Evolutionary conservation across 2,329 filamentous ascomycete species (phyloP), one percentile per base, ranked within the genome.

Genomic region (Paraconiothyrium sp.): DNA sequence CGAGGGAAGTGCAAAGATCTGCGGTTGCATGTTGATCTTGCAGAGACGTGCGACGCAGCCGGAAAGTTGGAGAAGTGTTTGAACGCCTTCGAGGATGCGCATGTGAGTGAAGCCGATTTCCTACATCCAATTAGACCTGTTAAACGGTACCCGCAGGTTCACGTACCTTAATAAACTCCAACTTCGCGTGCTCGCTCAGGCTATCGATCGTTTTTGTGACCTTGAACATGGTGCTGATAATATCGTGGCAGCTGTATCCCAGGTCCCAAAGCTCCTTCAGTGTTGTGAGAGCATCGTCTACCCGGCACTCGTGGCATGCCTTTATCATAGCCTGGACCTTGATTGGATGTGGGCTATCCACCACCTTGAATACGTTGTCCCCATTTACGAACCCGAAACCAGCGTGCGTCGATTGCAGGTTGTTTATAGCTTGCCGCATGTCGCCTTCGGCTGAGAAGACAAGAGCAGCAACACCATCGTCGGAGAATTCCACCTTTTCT

Each of bases 41-140:
- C 93, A 95, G 59, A 99, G 84, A 72, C 94, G 90, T 16, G 92
- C 93, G 24, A 99, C 86, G 76, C 94, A 98, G 11, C 94, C 95
- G 74, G 93, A 96, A 49, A 99, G 85, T 80, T 99, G 95, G 61
- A 99, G 85, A 65, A 97, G 86, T 8, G 94, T 97, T 81, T 98
- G 94, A 27, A 99, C 92, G 34, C 95, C 95, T 76, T 99, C 95
- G n/a, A 99, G 83, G 59, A 99, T 94, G 78, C 96, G 94, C 95
- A 99, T 99, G 77, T 99, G 95, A 2, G 95, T 97, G 80, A 98
- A 98, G 57, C 95, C 95, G 79, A 99, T 99, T 81, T 97, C 95
- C 82, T 78, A 63, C 51, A 3, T n/a, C 16, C 27, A n/a, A 30
- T 58, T 27, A 54, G 54, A 34, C 43, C 30, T 37, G 35, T 11